phyloP scores from a whole-genome alignment of 2,329 filamentous ascomycete genomes.

The Colletotrichum endophyticum region DNA sequence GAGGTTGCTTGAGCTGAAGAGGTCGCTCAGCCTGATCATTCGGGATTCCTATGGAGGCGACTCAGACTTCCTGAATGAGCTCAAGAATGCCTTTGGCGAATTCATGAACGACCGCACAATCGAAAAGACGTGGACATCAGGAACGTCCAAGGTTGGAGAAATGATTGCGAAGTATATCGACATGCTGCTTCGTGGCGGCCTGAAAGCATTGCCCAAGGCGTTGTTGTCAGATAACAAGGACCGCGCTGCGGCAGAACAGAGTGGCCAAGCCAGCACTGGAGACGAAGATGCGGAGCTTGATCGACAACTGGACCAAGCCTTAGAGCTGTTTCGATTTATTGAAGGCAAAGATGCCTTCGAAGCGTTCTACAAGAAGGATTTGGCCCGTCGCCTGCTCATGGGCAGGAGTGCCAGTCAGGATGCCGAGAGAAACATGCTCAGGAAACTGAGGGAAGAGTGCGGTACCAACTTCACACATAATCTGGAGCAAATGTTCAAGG shows the following conservation, averaged over 20 bases:
- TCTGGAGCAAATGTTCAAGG: slow-evolving; percentile 98
- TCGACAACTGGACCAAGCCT: slow-evolving; percentile 86
- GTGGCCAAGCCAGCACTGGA: slow-evolving; percentile 69
- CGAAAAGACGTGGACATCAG: slow-evolving; percentile 74
- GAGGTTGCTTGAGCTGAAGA: slow-evolving; percentile 80
- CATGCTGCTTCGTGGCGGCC: slow-evolving; percentile 81
- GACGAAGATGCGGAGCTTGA: slow-evolving; percentile 95
- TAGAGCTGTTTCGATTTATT: slow-evolving; percentile 96
- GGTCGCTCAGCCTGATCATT: slow-evolving; percentile 77
- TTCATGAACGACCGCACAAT: slow-evolving; percentile 93
- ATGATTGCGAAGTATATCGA: slow-evolving; percentile 99
- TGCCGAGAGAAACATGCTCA: slow-evolving; percentile 93
- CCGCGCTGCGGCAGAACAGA: slow-evolving; percentile 60
- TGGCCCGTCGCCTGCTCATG: slow-evolving; percentile 89
- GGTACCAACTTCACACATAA: slow-evolving; percentile 96
- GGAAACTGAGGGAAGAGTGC: slow-evolving; percentile 90
- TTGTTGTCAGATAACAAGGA: slow-evolving; percentile 68
- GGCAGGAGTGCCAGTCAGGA: slow-evolving; percentile 91
- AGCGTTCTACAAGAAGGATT: slow-evolving; percentile 98
- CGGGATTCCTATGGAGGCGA: slow-evolving; percentile 78
- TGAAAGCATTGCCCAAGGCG: slow-evolving; percentile 79
- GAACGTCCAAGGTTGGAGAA: slow-evolving; percentile 93
- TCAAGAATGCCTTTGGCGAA: slow-evolving; percentile 83
- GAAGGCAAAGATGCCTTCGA: slow-evolving; percentile 98
- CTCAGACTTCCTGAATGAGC: slow-evolving; percentile 75